These are phyloP conservation scores for Tuber indicum DNA, from an alignment of 495 filamentous ascomycete species.

Conservation along the genomic window DNA sequence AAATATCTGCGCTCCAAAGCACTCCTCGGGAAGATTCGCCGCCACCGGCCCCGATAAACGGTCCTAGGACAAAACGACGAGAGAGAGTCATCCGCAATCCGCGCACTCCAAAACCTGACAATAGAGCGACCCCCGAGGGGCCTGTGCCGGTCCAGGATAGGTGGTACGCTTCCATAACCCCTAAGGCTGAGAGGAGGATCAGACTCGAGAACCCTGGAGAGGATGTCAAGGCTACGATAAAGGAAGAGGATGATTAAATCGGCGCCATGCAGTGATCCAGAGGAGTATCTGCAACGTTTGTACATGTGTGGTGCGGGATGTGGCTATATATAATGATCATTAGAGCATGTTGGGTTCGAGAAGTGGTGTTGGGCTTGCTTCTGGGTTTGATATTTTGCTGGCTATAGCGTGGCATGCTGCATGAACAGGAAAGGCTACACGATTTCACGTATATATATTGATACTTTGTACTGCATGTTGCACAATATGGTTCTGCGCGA, in stretches of 20 bases:
- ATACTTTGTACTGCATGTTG: background rate
- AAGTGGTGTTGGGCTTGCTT: background rate
- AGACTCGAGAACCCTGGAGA: constrained; percentile 4
- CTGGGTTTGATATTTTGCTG: background rate
- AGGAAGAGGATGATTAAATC: background rate
- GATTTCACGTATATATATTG: background rate
- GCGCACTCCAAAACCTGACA: background rate
- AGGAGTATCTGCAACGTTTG: background rate
- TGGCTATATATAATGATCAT: background rate
- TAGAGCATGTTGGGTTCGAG: background rate
- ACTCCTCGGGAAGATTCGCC: background rate
- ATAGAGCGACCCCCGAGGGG: background rate
- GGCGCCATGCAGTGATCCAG: background rate
- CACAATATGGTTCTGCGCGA: background rate
- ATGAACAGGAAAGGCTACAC: background rate
- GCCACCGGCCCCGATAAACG: background rate
- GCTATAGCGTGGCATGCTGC: background rate
- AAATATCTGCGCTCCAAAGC: background rate
- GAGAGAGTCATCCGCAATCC: background rate
- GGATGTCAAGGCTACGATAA: background rate
- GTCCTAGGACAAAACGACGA: background rate
- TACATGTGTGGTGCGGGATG: background rate
- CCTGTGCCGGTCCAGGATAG: background rate
- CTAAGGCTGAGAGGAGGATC: background rate
- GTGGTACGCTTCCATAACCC: constrained; percentile 2